Base-by-base conservation (phyloP, 2,329 filamentous ascomycete species). In the Phialemonium atrogriseum region DNA sequence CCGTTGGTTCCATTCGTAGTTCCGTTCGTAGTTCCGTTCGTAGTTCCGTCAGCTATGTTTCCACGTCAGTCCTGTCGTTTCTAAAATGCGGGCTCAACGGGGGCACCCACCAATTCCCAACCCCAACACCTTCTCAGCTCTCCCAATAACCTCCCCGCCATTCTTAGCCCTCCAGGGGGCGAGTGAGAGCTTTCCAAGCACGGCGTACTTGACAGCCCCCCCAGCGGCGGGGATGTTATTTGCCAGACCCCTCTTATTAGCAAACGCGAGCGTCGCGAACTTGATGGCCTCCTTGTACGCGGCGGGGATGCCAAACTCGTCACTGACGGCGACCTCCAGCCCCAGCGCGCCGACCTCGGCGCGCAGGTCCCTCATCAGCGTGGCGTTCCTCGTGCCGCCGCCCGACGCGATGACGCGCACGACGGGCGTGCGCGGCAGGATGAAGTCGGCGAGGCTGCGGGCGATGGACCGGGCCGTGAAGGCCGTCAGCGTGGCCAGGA, bases 281-380 rank as follows among this genome's bases (percentile, higher is more conserved):
- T 51, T 51, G 35, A 50, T 49, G 19, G 48, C 50, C 33, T 53
- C 49, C 32, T 52, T 52, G 38, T 47, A 52, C 10, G 46, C 36
- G 3, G 49, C 42, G 5, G 50, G 48, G n/a, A 53, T 38, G 5
- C 48, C 48, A 24, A 39, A 48, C 17, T 47, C 43, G 31, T 52
- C 49, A 32, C 49, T 50, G 6, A 40, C 27, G 9, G 33, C 30
- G 10, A 47, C 30, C n/a, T 41, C 30, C 9, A 51, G 30, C 8
- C 33, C 38, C 13, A 47, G 37, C 16, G 32, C 17, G 8, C 22
- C 32, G 6, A 47, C 16, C 22, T 35, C 29, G 3, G 40, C 31
- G 10, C 17, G 16, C 8, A 52, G 37, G 19, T 40, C 32, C 13
- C 24, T 36, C 39, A 52, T 46, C 13, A 51, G 28, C 1, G 42